Evolutionary conservation across 1,139 yeast genomes (phyloP), one percentile per base, ranked within the genome.

Genomic region (Sugiyamaella pinicola): DNA sequence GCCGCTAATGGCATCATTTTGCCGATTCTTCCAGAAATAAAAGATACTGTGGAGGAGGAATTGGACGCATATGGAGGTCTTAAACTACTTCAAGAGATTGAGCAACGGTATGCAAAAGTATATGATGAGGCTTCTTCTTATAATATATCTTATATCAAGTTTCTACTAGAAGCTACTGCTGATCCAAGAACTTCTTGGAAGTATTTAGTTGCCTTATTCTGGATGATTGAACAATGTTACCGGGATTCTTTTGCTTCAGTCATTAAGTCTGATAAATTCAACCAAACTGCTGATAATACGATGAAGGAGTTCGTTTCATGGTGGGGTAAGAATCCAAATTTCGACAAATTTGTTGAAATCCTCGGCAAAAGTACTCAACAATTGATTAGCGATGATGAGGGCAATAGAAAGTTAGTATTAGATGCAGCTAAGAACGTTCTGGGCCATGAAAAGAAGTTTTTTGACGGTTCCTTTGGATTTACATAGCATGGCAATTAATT

Each of bases 241-340:
- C 47, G 52, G 9, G 55, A 52, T 17, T 40, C 55, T 6, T 52
- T 42, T 18, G 43, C 31, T 17, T 43, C 45, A 9, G 52, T 47
- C 5, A 40, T 42, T 17, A 18, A 12, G 8, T 47, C 55, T 8
- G 33, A 42, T 3, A 31, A 29, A n/a, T 52, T 52, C 46, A 19
- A 22, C 17, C 15, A 43, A 3, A 39, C 33, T n/a, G 40, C 55
- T 18, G 55, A 52, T 12, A 12, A 26, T 10, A 22, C 33, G 4
- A 46, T 43, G 39, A 40, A 38, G 19, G 46, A 42, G 31, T 52
- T 52, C 38, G 52, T 52, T 38, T 34, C 47, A 4, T 52, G 55
- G 55, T 52, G 55, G 55, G 55, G 55, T 13, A 35, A 35, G 7
- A 52, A 52, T 21, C 34, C 34, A 17, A 35, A 47, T 4, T 52